These are phyloP conservation scores for Fusarium xylarioides DNA, from an alignment of 2,329 filamentous ascomycete species.

Conservation along the genomic window DNA sequence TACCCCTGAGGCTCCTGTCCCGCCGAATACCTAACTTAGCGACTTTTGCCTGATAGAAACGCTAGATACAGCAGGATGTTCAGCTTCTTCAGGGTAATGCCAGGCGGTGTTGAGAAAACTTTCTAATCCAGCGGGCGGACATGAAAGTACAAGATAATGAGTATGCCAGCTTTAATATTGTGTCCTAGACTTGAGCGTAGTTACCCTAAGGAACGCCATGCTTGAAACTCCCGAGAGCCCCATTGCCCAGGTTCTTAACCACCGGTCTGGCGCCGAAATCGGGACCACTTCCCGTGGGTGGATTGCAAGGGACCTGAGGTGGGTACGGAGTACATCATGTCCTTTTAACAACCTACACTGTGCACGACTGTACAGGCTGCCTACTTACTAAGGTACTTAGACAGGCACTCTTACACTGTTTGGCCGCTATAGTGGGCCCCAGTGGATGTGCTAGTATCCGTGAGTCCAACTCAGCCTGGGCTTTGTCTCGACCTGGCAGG, in stretches of 20 bases:
- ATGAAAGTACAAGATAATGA: not conserved
- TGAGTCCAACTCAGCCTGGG: not conserved
- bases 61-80: not conserved
- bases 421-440: not conserved
- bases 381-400: too few relatives aligned
- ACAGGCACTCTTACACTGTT: not conserved
- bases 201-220: not conserved
- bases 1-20: not conserved
- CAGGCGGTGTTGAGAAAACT: not conserved
- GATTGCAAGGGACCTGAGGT: not conserved
- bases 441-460: conserved; percentile 7
- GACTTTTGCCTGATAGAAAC: not conserved
- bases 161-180: not conserved
- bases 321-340: not conserved
- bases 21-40: not conserved
- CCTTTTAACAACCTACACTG: not conserved
- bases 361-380: not conserved
- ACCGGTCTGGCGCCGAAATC: not conserved
- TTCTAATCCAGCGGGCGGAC: not conserved
- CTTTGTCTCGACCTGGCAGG: not conserved
- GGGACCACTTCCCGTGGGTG: not conserved
- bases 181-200: not conserved
- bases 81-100: not conserved
- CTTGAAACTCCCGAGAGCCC: not conserved
- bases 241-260: not conserved